phyloP scores from a whole-genome alignment of 208 protist genomes.

The Phytomonas francai region DNA sequence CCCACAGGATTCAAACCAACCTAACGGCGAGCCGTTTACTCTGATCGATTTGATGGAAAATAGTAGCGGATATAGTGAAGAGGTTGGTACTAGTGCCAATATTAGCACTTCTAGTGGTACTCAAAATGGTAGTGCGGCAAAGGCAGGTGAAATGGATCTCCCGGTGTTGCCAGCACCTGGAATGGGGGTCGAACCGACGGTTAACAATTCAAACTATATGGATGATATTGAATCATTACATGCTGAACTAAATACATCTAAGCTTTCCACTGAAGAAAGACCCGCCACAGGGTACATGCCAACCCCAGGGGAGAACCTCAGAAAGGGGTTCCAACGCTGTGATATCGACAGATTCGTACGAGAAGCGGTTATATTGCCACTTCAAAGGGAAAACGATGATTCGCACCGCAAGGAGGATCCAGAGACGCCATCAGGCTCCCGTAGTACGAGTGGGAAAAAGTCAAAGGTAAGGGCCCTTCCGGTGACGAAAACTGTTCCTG shows the following conservation, averaged over 20 bases:
- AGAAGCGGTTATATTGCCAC: neutral
- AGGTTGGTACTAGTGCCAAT: neutral
- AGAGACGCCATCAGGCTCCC: neutral
- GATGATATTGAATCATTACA: neutral
- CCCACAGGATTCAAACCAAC: neutral
- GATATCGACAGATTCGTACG: neutral
- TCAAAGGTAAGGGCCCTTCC: neutral
- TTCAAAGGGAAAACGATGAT: neutral
- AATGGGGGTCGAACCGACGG: neutral
- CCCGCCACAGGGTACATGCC: neutral
- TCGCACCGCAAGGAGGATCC: neutral
- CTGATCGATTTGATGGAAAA: neutral
- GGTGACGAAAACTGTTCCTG: neutral
- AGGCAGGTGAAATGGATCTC: neutral
- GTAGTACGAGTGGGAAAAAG: slow-evolving; percentile 8
- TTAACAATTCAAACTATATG: neutral
- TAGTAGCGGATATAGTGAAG: neutral
- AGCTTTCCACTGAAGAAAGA: neutral
- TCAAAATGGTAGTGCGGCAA: neutral
- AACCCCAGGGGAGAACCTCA: neutral
- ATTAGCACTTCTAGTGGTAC: neutral
- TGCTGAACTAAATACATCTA: neutral
- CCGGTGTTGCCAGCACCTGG: neutral
- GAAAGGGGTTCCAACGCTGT: neutral
- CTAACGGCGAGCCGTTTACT: neutral